Conservation (phyloP, 2,329 filamentous ascomycete species). For the Scedosporium apiospermum region DNA sequence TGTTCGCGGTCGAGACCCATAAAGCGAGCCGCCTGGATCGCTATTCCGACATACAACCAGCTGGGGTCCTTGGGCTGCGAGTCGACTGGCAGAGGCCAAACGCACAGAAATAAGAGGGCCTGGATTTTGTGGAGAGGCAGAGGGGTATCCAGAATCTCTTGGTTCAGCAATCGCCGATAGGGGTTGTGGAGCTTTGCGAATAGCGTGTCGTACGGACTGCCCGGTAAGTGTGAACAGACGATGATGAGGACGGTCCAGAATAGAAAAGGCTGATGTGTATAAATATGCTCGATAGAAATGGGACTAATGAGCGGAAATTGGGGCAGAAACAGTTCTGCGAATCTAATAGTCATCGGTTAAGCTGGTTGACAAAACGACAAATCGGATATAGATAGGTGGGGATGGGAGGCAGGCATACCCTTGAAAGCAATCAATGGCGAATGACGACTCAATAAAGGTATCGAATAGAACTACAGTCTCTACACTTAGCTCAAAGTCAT, state of each 20-base stretch:
- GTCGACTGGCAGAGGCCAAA: constrained; percentile 18
- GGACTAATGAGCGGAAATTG: constrained; percentile 18
- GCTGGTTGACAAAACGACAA: no score
- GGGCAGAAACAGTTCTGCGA: constrained; percentile 15
- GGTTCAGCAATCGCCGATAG: constrained; percentile 14
- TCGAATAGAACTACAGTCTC: background rate
- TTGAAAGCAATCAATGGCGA: background rate
- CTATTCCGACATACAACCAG: constrained; percentile 21
- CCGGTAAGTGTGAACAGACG: constrained; percentile 13
- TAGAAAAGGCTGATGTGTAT: constrained; percentile 17
- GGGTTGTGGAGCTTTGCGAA: constrained; percentile 14
- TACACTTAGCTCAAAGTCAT: background rate
- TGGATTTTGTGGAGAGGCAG: constrained; percentile 18
- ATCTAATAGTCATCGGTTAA: constrained; percentile 14
- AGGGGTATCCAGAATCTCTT: constrained; percentile 15
- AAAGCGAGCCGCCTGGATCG: constrained; percentile 18
- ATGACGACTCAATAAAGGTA: background rate
- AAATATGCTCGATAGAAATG: constrained; percentile 15
- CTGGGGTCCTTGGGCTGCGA: constrained; percentile 17
- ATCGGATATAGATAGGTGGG: no score
- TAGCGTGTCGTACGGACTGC: constrained; percentile 11
- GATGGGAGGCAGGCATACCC: constrained; percentile 7
- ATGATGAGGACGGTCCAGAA: constrained; percentile 20
- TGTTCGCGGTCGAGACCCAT: constrained; percentile 17
- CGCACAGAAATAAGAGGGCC: constrained; percentile 17